phyloP scores from a whole-genome alignment of 345 rosid species.

The Eucalyptus polybractea region DNA sequence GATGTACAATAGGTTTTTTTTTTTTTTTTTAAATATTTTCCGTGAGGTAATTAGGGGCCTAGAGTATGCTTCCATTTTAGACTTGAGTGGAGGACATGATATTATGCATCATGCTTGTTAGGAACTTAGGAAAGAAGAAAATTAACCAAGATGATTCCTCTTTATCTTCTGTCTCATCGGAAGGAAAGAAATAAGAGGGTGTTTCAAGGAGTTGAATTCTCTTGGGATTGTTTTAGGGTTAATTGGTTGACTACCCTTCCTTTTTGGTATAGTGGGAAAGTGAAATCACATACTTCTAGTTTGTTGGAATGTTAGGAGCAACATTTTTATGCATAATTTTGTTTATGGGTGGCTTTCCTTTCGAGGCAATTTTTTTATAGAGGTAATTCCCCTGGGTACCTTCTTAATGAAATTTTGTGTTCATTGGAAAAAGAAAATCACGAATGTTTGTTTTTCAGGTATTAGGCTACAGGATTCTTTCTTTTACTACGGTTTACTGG shows the following conservation, averaged over 20 bases:
- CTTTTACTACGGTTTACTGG: background rate
- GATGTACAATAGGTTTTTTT: background rate
- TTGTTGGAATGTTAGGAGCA: background rate
- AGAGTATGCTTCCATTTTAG: background rate
- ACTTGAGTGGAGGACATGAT: background rate
- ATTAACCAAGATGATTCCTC: background rate
- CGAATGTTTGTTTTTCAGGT: background rate
- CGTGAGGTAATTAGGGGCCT: background rate
- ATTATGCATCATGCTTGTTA: background rate
- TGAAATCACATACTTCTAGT: background rate
- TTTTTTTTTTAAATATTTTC: background rate
- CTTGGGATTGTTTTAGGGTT: background rate
- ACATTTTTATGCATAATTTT: background rate
- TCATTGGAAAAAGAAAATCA: background rate
- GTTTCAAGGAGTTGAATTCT: background rate
- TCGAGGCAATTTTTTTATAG: background rate
- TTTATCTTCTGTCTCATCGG: background rate
- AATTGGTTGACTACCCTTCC: background rate
- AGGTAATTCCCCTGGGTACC: background rate
- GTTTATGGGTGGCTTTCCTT: background rate
- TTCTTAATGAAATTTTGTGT: background rate
- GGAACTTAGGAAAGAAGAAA: background rate
- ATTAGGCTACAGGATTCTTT: background rate
- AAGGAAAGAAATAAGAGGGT: background rate
- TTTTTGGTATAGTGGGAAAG: background rate